Percentiles rank a stretch among this genome's conserved stretches.
Conservation (phyloP, 805 yeast species). For the Candida piceae region DNA sequence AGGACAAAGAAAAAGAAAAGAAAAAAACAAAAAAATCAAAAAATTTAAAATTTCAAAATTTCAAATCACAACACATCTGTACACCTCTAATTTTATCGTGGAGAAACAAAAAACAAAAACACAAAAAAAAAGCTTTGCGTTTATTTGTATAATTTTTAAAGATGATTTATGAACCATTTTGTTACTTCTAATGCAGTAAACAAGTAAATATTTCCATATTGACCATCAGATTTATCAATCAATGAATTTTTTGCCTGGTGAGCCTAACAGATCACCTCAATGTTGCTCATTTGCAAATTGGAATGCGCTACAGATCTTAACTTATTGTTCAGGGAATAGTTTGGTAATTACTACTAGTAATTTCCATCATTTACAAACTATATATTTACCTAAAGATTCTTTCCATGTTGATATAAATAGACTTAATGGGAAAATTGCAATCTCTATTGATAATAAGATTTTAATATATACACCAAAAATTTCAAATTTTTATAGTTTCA, state of each 20-base stretch:
- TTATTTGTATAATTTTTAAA: no score
- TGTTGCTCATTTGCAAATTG: constrained; percentile 58
- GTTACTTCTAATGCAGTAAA: no score
- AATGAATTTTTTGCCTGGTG: constrained; percentile 77
- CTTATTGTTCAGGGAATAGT: constrained; percentile 86
- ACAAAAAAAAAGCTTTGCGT: no score
- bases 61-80: no score
- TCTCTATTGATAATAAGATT: constrained; percentile 41
- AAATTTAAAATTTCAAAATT: no score
- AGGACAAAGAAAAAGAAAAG: no score
- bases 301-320: constrained; percentile 59
- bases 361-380: constrained; percentile 62
- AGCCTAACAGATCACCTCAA: constrained; percentile 56
- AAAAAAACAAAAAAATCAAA: no score
- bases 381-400: constrained; percentile 66
- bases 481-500: constrained; percentile 36
- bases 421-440: constrained; percentile 56
- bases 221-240: constrained; percentile 29
- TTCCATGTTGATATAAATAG: constrained; percentile 59
- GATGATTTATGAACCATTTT: no score
- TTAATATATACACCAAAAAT: constrained; percentile 53
- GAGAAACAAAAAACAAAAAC: no score
- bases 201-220: neutral
- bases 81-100: no score
- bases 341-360: constrained; percentile 58